Conservation (phyloP, 345 rosid genomes). For the Citrus cavaleriei region DNA sequence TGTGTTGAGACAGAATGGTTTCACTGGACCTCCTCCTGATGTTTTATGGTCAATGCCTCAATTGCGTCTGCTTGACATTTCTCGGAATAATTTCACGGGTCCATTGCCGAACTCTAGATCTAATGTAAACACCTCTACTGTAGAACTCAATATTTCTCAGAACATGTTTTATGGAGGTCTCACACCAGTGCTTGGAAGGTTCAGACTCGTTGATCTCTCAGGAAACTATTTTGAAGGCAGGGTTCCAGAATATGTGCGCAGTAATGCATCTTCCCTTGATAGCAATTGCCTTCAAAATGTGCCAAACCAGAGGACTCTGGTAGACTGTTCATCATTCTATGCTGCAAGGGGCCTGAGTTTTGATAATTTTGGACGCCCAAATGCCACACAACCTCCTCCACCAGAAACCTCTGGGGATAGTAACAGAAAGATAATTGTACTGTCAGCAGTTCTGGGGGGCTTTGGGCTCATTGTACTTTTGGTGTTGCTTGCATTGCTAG, state of each 20-base stretch:
- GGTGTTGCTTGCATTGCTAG: slow-evolving; percentile 38
- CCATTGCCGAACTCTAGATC: slow-evolving; percentile 41
- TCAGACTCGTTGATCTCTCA: slow-evolving; percentile 46
- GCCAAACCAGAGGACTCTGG: slow-evolving; percentile 50
- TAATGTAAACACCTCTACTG: slow-evolving; percentile 30
- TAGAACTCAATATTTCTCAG: slow-evolving; percentile 56
- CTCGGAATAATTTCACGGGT: slow-evolving; percentile 79
- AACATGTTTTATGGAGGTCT: slow-evolving; percentile 77
- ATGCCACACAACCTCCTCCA: slow-evolving; percentile 40
- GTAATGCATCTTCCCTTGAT: slow-evolving; percentile 44
- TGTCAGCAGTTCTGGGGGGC: slow-evolving; percentile 68
- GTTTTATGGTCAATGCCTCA: slow-evolving; percentile 57
- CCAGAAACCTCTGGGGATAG: slow-evolving; percentile 35
- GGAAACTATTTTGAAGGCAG: slow-evolving; percentile 80
- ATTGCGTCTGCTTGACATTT: slow-evolving; percentile 57
- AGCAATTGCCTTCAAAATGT: slow-evolving; percentile 70
- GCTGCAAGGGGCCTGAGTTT: slow-evolving; percentile 54
- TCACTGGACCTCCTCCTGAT: slow-evolving; percentile 54
- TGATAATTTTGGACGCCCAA: slow-evolving; percentile 79
- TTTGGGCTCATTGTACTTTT: slow-evolving; percentile 43
- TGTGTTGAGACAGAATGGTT: slow-evolving; percentile 46
- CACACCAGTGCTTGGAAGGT: slow-evolving; percentile 44
- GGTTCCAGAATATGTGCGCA: slow-evolving; percentile 55
- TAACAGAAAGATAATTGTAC: slow-evolving; percentile 41
- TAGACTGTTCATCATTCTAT: slow-evolving; percentile 65